Evolutionary conservation across 2,329 filamentous ascomycete genomes (phyloP), one percentile per base, ranked within the genome.

Genomic region (Xylariaceae sp.): DNA sequence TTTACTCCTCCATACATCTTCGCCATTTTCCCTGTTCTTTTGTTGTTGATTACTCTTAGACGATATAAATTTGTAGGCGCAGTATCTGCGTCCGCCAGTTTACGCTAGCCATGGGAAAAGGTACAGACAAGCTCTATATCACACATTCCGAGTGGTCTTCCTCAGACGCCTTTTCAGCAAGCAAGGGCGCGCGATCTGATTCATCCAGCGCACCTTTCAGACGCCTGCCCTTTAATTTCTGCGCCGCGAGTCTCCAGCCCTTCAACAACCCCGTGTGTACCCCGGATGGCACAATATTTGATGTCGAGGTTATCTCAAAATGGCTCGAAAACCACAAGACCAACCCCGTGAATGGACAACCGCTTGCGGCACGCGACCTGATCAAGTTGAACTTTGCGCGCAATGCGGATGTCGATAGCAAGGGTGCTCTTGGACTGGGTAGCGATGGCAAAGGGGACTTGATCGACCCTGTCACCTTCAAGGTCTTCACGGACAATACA

Each of bases 71-170:
- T 29, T 40, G 48, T 32, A 40, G 61, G 43, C 37, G 10, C 10
- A 21, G 14, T 21, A 18, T 49, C 18, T 44, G 4, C 40, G 4
- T 20, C 42, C 18, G 21, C 14, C 20, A 43, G 40, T 42, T 46
- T 44, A 40, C 57, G 46, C 65, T 7, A 55, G 20, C 49, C 44
- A 80, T 80, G 78, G 78, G 78, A 2, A 80, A 80, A 75, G 78
- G 78, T 56, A 84, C 81, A 21, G 81, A 84, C 68, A 84, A 84
- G 66, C 75, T 85, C 53, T 80, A 81, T 67, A 99, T 99, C 70
- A 99, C 95, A 52, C 96, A 99, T 77, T 96, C 91, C 41, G 95
- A 99, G 81, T 99, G 95, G 95, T 88, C 91, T 7, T 96, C 92
- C 5, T 86, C 89, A 46, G 93, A 97, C 74, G 87, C 91, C 56